Conservation (phyloP, 1,139 yeast species). For the Taiozyma sp. region DNA sequence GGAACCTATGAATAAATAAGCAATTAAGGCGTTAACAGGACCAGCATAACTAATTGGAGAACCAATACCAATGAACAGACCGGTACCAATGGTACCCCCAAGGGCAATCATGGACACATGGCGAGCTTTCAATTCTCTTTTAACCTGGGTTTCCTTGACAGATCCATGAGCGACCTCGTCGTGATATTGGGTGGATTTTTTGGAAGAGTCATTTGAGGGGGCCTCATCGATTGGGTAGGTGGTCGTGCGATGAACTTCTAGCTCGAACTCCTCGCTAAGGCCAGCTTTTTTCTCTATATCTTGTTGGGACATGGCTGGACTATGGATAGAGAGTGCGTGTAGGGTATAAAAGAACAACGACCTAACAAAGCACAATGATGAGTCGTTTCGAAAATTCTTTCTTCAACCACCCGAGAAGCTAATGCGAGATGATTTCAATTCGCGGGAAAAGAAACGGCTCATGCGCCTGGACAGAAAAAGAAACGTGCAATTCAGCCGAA, state of each 20-base stretch:
- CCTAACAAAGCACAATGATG: not conserved
- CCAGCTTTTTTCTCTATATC: not conserved
- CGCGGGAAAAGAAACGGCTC: not conserved
- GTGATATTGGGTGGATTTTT: conserved; percentile 3
- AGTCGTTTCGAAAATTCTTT: not conserved
- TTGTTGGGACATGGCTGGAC: not conserved
- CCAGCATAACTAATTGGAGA: conserved; percentile 57
- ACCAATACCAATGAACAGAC: conserved; percentile 54
- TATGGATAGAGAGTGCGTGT: not conserved
- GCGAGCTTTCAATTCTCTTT: conserved; percentile 49
- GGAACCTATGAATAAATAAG: conserved; percentile 61
- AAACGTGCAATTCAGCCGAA: not conserved
- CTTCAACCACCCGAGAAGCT: not conserved
- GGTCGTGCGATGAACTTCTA: not conserved
- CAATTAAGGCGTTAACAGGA: conserved; percentile 62
- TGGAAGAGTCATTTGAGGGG: not conserved
- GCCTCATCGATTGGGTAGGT: not conserved
- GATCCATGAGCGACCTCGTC: conserved; percentile 21
- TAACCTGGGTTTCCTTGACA: conserved; percentile 31
- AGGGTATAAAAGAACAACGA: too few relatives aligned
- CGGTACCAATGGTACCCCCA: conserved; percentile 70
- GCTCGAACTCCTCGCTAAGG: not conserved
- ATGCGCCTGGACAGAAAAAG: not conserved
- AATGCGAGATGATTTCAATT: not conserved
- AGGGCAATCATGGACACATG: conserved; percentile 61